Evolutionary conservation across 2,329 filamentous ascomycete species (phyloP), one percentile per base, ranked within the genome.

Genomic region (Hawksworthiomyces lignivorus): DNA sequence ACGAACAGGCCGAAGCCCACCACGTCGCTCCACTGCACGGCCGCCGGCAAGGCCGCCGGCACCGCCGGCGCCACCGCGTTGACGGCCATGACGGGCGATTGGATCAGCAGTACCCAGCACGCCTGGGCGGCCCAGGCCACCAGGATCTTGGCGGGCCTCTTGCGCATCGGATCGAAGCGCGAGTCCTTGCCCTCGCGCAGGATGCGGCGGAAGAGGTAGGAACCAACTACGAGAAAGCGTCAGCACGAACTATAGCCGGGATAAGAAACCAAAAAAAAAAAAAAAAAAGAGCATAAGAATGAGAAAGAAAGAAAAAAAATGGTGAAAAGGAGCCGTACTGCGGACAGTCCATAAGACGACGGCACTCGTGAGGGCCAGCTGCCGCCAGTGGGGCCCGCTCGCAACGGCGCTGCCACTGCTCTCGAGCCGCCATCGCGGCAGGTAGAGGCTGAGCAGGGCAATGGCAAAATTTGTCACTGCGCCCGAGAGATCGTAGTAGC

Each of bases 401-500:
- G 24, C 8, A 8, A 12, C 24, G 8, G 24, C 18, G n/a, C 17
- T 18, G 8, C 19, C 36, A 3, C 31, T 36, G 7, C 15, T 15
- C 9, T 22, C 24, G 8, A 73, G 73, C 31, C 77, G 67, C 42
- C 81, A 61, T 4, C 70, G 69, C 1, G 80, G 80, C 14, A 84
- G 64, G 48, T 75, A 77, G 14, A 84, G 63, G 45, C 72, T 77
- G 21, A 83, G 58, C 1, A 75, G 72, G 12, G 76, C 77, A 56
- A 80, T 79, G 41, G 76, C 75, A 28, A 84, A 67, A 54, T 81
- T 82, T 3, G 80, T 84, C 24, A 81, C 54, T 12, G 77, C 79
- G 36, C 81, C 81, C 2, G 77, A 80, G 36, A 81, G 47, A 55
- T 85, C 82, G 56, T 82, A 85, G 65, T 82, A 82, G 28, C 75